Conservation (phyloP, 2,329 filamentous ascomycete species). For the Pseudogymnoascus sp. region DNA sequence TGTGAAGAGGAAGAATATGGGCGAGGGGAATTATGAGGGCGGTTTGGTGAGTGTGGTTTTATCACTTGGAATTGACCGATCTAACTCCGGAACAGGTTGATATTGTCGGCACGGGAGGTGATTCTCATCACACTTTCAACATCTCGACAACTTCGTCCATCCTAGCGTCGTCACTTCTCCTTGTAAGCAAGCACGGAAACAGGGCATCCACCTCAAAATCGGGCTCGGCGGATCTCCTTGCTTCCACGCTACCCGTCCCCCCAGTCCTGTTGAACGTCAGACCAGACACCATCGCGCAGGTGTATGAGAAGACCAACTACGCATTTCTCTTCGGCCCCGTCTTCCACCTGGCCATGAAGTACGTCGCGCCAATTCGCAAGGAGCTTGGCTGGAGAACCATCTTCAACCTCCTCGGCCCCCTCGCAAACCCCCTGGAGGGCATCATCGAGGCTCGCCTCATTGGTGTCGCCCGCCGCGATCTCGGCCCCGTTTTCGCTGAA, state of each 20-base stretch:
- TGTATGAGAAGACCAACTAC: constrained; percentile 81
- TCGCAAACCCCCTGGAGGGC: constrained; percentile 83
- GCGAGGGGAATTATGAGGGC: constrained; percentile 68
- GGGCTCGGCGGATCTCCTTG: constrained; percentile 85
- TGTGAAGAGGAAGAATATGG: constrained; percentile 50
- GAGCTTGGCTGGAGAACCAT: constrained; percentile 92
- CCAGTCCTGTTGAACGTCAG: constrained; percentile 68
- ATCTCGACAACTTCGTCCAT: constrained; percentile 94
- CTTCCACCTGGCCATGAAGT: constrained; percentile 91
- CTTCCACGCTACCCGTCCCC: constrained; percentile 60
- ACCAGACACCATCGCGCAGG: constrained; percentile 57
- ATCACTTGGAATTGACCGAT: not conserved
- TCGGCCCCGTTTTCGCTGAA: constrained; percentile 83
- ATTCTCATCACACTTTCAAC: constrained; percentile 97
- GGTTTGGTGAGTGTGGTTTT: constrained; percentile 58
- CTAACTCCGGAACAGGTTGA: constrained; percentile 45
- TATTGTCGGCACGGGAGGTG: constrained; percentile 94
- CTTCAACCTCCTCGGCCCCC: constrained; percentile 90
- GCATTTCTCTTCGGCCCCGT: constrained; percentile 92
- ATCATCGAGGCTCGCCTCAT: constrained; percentile 82
- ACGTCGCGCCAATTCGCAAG: constrained; percentile 75
- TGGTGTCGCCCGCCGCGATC: constrained; percentile 80
- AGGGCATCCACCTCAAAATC: constrained; percentile 91
- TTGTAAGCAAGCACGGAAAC: constrained; percentile 94
- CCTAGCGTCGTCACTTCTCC: constrained; percentile 73